These are phyloP conservation scores for Penicillium paxilli DNA, from an alignment of 495 filamentous ascomycete species.

Conservation along the genomic window DNA sequence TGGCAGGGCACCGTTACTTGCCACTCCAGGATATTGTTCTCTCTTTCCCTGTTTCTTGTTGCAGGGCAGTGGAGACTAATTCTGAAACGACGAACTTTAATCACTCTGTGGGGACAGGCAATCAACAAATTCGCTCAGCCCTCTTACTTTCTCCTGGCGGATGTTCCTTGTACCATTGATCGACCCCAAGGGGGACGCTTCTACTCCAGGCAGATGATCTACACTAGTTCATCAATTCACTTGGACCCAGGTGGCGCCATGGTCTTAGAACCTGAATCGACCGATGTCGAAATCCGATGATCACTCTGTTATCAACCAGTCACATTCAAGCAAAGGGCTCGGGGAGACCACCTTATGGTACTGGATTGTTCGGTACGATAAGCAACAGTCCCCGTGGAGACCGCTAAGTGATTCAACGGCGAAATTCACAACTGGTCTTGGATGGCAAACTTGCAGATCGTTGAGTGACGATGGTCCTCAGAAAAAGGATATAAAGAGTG, in stretches of 20 bases:
- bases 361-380: neutral
- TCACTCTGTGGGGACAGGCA: neutral
- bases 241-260: neutral
- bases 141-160: neutral
- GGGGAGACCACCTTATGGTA: no score
- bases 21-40: neutral
- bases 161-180: neutral
- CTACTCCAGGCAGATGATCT: slow-evolving; percentile 4
- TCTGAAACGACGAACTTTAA: slow-evolving; percentile 5
- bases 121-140: slow-evolving; percentile 3
- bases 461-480: neutral
- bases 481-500: slow-evolving; percentile 17
- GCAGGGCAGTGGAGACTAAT: neutral
- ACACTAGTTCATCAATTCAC: neutral
- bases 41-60: neutral
- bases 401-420: neutral
- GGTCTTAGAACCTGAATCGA: neutral
- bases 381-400: neutral
- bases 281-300: neutral
- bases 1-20: neutral
- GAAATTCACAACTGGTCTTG: neutral
- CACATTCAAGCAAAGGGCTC: neutral
- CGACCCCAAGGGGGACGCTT: neutral
- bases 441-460: neutral
- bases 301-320: neutral